These are phyloP conservation scores for Talaromyces sp. DNA, from an alignment of 2,329 filamentous ascomycete genomes.

Conservation along the genomic window DNA sequence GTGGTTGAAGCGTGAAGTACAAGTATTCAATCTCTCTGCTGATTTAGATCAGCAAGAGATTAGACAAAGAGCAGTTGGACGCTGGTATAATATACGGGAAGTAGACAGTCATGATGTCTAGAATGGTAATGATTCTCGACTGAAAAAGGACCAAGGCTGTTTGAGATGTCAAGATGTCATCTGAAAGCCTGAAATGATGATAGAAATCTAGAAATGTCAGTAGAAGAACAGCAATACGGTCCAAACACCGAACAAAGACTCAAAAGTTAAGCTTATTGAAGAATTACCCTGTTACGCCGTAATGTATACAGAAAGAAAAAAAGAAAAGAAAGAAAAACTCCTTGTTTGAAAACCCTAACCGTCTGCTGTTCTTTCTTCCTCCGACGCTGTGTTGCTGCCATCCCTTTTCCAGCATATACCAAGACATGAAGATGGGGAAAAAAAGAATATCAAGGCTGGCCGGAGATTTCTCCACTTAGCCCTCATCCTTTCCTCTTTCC, in stretches of 20 bases:
- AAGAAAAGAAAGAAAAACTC: neutral
- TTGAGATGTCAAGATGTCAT: neutral
- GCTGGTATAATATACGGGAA: neutral
- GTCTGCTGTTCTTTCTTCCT: constrained; percentile 6
- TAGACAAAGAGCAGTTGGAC: neutral
- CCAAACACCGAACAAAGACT: neutral
- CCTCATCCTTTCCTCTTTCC: neutral
- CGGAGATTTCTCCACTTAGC: neutral
- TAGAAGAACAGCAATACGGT: neutral
- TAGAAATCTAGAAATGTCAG: neutral
- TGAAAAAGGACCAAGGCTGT: neutral
- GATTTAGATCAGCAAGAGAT: neutral
- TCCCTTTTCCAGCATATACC: constrained; percentile 6
- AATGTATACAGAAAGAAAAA: constrained; percentile 24
- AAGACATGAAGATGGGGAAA: neutral
- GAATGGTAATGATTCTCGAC: neutral
- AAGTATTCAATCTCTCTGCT: neutral
- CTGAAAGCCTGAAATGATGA: neutral
- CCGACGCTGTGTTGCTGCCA: neutral
- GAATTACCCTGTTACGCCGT: constrained; percentile 28
- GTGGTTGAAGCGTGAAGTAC: neutral
- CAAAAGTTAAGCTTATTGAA: constrained; percentile 23
- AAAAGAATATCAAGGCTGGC: neutral
- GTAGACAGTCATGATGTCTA: neutral
- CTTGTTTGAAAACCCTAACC: constrained; percentile 14